Evolutionary conservation across 1,284 basidiomycete genomes (phyloP), one percentile per base, ranked within the genome.

Genomic region (Heterobasidion irregulare): DNA sequence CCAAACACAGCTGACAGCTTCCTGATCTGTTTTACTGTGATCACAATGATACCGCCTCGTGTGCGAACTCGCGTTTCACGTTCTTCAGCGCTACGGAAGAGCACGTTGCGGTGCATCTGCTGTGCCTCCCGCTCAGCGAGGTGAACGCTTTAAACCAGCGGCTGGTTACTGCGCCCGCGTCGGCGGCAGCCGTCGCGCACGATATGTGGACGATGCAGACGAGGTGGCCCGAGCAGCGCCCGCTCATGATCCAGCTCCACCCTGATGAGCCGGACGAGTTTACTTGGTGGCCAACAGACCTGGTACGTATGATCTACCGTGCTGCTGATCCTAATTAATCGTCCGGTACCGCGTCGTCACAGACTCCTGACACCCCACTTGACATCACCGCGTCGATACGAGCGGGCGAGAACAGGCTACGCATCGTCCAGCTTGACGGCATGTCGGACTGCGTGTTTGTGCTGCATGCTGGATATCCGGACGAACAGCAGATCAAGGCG

Each of bases 201-300:
- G 67, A 66, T 26, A 55, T 78, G 16, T 64, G 66, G 54, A 57
- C 61, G 9, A 62, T 76, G 8, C 55, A 65, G 56, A 70, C 72
- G n/a, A 58, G 62, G 45, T 83, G 81, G 82, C 82, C 82, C 32
- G 47, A 60, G 5, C 61, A 64, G 47, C 78, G 78, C 8, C 12
- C 71, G 50, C 66, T 82, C 26, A 66, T 81, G 19, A 63, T 82
- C 15, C 65, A 73, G 51, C 59, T 79, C 44, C 79, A 80, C 59
- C 58, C 64, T 26, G 65, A 63, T 2, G 57, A 58, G 15, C 56
- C 56, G 8, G 60, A 59, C 50, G 66, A 66, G 32, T 65, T 62
- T 56, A 67, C 62, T 6, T 73, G 68, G 69, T 62, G 72, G 51
- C 38, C 47, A 46, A 57, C 32, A 63, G 61, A 62, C 38, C 62